Evolutionary conservation across 495 filamentous ascomycete species (phyloP).

Genomic region (Halenospora varia): DNA sequence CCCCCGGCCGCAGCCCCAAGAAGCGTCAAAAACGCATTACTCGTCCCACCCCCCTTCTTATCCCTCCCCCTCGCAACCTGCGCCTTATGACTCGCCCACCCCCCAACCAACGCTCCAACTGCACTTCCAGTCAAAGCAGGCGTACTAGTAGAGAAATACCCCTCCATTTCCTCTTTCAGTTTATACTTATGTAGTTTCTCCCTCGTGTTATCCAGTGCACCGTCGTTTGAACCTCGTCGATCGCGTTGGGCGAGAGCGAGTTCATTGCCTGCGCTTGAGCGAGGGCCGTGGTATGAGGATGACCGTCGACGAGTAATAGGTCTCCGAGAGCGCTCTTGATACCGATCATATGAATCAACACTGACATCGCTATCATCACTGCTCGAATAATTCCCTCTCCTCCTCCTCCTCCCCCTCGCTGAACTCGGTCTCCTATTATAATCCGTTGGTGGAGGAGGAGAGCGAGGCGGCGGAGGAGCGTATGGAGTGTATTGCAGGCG

Average conservation of each 20-base stretch:
- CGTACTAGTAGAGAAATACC: neutral
- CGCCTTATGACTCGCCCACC: conserved; percentile 14
- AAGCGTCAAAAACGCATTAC: conserved; percentile 13
- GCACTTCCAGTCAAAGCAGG: neutral
- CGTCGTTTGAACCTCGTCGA: neutral
- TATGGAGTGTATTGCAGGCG: neutral
- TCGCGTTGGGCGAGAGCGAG: neutral
- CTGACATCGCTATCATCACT: too few species aligned
- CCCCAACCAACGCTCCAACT: neutral
- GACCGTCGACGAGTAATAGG: neutral
- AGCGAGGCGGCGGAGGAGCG: neutral
- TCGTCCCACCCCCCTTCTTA: neutral
- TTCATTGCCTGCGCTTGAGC: neutral
- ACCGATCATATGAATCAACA: neutral
- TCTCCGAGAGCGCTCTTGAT: neutral
- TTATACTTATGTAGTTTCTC: neutral
- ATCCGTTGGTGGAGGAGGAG: too few species aligned
- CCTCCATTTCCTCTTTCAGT: neutral
- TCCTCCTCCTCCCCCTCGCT: too few species aligned
- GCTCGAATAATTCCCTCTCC: too few species aligned
- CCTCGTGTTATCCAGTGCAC: neutral
- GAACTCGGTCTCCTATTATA: too few species aligned
- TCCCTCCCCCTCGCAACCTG: conserved; percentile 8
- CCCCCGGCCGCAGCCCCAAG: conserved; percentile 20
- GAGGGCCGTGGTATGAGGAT: neutral